Percentiles rank a stretch among this genome's conserved stretches.
Evolutionary conservation across 129 eudicot genomes (phyloP).

Genomic region (Pseudognaphalium luteoalbum): DNA sequence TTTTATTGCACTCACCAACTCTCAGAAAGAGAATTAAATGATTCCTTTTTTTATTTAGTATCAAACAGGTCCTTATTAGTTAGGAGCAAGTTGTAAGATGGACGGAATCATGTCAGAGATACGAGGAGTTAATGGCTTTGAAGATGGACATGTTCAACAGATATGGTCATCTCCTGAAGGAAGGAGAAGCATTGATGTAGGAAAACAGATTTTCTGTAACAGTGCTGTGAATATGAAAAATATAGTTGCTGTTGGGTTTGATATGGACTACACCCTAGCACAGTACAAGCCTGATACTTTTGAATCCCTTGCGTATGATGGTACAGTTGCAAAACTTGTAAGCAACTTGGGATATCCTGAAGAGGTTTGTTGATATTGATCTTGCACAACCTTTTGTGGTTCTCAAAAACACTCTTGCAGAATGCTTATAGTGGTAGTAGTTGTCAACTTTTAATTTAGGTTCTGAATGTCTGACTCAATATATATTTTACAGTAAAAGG

Average conservation of each 20-base stretch:
- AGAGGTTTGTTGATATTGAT: conserved; percentile 57
- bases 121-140: conserved; percentile 28
- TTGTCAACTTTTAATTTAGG: background rate
- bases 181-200: conserved; percentile 50
- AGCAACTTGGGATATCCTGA: conserved; percentile 73
- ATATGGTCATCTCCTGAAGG: conserved; percentile 74
- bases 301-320: conserved; percentile 93
- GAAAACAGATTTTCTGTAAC: conserved; percentile 80
- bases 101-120: conserved; percentile 34
- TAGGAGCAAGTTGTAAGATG: conserved; percentile 44
- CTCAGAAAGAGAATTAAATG: conserved; percentile 22
- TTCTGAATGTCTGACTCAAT: background rate
- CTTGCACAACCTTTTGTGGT: background rate
- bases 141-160: conserved; percentile 37
- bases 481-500: background rate
- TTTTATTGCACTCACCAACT: background rate
- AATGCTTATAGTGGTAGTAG: background rate
- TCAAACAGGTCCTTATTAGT: conserved; percentile 34
- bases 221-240: conserved; percentile 82
- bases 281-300: conserved; percentile 92
- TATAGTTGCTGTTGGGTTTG: conserved; percentile 94
- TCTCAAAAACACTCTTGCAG: background rate
- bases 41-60: background rate
- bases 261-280: conserved; percentile 93
- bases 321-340: conserved; percentile 86